A percentile compares a stretch with the other conserved stretches of the same genome.
Conservation (phyloP, 805 yeast genomes). For the Candida palmyrensis region DNA sequence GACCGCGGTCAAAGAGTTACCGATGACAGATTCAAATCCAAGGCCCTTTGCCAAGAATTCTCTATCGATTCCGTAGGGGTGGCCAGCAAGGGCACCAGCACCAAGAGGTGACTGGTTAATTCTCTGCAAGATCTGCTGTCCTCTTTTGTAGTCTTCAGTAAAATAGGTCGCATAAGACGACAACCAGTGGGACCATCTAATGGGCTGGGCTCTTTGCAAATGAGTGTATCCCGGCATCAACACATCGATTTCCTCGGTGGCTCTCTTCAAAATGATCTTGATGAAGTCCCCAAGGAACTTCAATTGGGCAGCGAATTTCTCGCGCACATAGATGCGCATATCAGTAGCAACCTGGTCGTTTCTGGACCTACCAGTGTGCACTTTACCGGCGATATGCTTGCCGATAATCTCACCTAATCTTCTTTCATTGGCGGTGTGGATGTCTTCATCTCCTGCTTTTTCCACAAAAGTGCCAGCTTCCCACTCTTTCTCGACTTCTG, state of each 20-base stretch:
- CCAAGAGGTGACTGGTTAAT: constrained; percentile 91
- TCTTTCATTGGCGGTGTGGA: constrained; percentile 98
- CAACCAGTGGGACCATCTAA: constrained; percentile 98
- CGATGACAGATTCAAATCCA: constrained; percentile 82
- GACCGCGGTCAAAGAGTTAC: constrained; percentile 95
- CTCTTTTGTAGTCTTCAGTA: constrained; percentile 82
- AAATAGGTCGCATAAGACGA: constrained; percentile 92
- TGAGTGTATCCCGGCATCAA: constrained; percentile 99
- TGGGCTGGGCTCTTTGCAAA: constrained; percentile 98
- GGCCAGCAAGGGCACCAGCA: constrained; percentile 98
- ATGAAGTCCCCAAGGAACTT: constrained; percentile 58
- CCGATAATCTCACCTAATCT: constrained; percentile 96
- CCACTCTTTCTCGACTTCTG: constrained; percentile 77
- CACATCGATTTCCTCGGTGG: constrained; percentile 79
- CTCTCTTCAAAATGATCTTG: constrained; percentile 64
- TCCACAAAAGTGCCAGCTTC: constrained; percentile 58
- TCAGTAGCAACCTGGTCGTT: constrained; percentile 99
- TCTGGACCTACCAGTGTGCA: constrained; percentile 98
- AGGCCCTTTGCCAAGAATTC: constrained; percentile 77
- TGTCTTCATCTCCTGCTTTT: constrained; percentile 92
- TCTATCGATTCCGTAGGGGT: constrained; percentile 98
- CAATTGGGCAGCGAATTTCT: constrained; percentile 58
- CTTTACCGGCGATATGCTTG: constrained; percentile 89
- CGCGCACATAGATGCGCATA: constrained; percentile 91
- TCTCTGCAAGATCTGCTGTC: constrained; percentile 74